Base-by-base conservation (phyloP, 139 green algal species). In the Trebouxia sp. region DNA sequence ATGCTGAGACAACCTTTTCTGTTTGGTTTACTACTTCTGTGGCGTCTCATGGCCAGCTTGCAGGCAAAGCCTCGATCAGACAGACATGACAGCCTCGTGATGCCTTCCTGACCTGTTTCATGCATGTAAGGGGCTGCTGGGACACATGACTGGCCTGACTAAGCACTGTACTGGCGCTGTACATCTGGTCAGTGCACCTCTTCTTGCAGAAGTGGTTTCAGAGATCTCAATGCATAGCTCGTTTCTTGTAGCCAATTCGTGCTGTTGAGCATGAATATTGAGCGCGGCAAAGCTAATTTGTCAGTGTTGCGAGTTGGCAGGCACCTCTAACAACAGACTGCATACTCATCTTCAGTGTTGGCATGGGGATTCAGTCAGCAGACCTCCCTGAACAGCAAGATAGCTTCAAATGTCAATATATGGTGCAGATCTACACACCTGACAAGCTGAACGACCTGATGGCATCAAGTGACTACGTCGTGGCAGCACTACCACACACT, bases 391-490 rank as follows among this genome's bases (percentile, higher is more conserved):
- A 26, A 28, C 11, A 8, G 62, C 0, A 45, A 42, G 41, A 22
- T 11, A 39, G 24, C 4, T 37, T 41, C 50, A 58, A 17, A 17
- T 22, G 22, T 1, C 5, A 9, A 3, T 3, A 22, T 58, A 17
- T 22, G 3, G 5, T 67, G 32, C 85, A 92, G 88, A 86, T 94
- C 17, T 94, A 90, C 84, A 12, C 80, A 4, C 88, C 92, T 3
- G 83, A 87, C 15, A 75, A 92, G 76, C 76, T 94, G 30, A 47
- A 72, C 6, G 76, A 87, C 15, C 81, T 95, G 26, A 93, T 94
- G 86, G 78, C 86, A 12, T 69, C 65, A 17, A 85, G 82, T 39
- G 91, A 97, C 77, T 97, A 97, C 47, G 85, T 97, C 10, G 91
- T 96, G 6, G 85, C 88, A 48, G 87, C 91, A 48, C 92, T 91